Evolutionary conservation across 2,329 filamentous ascomycete species (phyloP), one percentile per base, ranked within the genome.

Genomic region (Corynespora cassiicola): DNA sequence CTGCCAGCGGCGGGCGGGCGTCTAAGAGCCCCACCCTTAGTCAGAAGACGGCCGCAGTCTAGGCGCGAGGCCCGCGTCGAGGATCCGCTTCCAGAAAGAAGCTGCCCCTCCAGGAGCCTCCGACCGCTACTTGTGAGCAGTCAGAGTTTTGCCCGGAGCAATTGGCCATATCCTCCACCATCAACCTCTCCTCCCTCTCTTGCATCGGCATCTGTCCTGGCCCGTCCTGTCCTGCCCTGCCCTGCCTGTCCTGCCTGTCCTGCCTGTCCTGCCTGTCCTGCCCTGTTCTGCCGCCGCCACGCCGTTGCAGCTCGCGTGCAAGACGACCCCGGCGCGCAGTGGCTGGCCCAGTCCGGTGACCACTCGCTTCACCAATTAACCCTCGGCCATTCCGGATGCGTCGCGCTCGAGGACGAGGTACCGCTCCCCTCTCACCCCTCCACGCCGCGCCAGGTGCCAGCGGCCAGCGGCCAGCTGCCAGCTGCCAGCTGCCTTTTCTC

Each of bases 361-460:
- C 40, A 12, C 30, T 25, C 19, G 20, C 42, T 42, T 40, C 42
- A 42, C 45, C 50, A 46, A 39, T 57, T 47, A n/a, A 47, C 40
- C 39, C 36, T 37, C 40, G 44, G 36, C 26, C 30, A 28, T 33
- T 53, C 61, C 60, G 61, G 41, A 64, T 66, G 62, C 58, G 54
- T 60, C 54, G 40, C 31, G 56, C 40, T 27, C 42, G 35, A 31
- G 42, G 32, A 44, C 55, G 43, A 60, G 60, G 57, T 64, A 63
- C 54, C 42, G 23, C 36, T 27, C 36, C 37, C 44, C 28, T 32
- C 33, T 39, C 36, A 45, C 3, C 24, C 24, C 38, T 38, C 35
- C 36, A 48, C 34, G 43, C 18, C 7, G 15, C 39, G 35, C 32
- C 36, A 30, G 39, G 33, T 32, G 39, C 36, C 33, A 32, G 28